Evolutionary conservation across 257 asterid genomes (phyloP).

Genomic region (Solanum dulcamara): DNA sequence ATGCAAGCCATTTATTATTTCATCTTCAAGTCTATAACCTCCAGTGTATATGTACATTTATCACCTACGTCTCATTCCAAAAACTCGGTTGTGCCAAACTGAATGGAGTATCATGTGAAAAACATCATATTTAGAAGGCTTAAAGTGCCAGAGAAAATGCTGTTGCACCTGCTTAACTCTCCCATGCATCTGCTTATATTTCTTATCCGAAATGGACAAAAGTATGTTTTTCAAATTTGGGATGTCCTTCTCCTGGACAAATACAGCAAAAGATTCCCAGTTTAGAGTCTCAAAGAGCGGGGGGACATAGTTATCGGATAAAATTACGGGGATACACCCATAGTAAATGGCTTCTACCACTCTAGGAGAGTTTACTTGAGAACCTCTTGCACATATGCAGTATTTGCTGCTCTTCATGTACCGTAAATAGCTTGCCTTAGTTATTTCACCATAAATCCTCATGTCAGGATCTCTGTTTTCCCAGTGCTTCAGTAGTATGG

Average conservation of each 20-base stretch:
- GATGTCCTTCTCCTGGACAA: slow-evolving; percentile 25
- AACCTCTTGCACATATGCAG: slow-evolving; percentile 38
- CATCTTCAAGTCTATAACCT: neutral
- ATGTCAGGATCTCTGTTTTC: slow-evolving; percentile 28
- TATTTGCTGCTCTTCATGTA: slow-evolving; percentile 33
- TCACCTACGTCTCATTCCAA: slow-evolving; percentile 5
- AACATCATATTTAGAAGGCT: slow-evolving; percentile 31
- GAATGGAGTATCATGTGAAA: slow-evolving; percentile 41
- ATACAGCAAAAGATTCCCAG: slow-evolving; percentile 36
- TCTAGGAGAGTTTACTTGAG: slow-evolving; percentile 30
- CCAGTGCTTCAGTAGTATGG: slow-evolving; percentile 29
- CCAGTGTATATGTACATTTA: neutral
- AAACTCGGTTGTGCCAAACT: slow-evolving; percentile 33
- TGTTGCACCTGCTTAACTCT: slow-evolving; percentile 26
- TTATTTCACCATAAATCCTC: slow-evolving; percentile 18
- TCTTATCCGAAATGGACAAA: slow-evolving; percentile 18
- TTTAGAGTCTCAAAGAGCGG: slow-evolving; percentile 31
- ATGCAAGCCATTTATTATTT: neutral
- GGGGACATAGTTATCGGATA: slow-evolving; percentile 33
- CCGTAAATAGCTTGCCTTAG: slow-evolving; percentile 16
- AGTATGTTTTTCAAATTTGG: slow-evolving; percentile 31
- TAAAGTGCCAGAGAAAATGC: slow-evolving; percentile 35
- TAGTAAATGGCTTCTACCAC: slow-evolving; percentile 30
- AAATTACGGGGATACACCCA: slow-evolving; percentile 32
- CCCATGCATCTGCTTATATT: slow-evolving; percentile 21